Percentiles rank a stretch among this genome's conserved stretches.
Evolutionary conservation across 768 basidiomycete species (phyloP).

Genomic region (Leccinum pellstonianum): DNA sequence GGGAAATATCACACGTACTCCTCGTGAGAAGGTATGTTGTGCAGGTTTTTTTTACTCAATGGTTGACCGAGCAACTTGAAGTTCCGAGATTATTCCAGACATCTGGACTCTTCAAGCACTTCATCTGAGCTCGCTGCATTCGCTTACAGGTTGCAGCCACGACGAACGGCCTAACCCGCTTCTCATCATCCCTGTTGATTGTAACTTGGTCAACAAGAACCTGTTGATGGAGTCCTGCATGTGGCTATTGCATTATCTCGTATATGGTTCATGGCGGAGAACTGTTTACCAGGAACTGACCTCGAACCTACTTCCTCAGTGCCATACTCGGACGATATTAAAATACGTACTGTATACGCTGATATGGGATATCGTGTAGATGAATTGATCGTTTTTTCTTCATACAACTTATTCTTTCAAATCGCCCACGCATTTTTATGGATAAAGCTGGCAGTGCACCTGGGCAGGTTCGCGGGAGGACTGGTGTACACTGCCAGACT

Average conservation of each 20-base stretch:
- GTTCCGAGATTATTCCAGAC: background rate
- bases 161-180: background rate
- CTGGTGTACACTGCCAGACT: too few relatives aligned
- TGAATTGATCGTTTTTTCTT: background rate
- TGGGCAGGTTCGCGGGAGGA: constrained; percentile 22
- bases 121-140: background rate
- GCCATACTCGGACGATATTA: background rate
- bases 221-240: background rate
- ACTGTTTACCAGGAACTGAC: background rate
- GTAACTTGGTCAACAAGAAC: background rate
- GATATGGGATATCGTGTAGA: constrained; percentile 1
- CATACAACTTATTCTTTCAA: background rate
- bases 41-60: background rate
- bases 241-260: background rate
- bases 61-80: background rate
- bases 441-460: background rate
- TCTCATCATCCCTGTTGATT: background rate
- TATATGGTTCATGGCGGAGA: background rate
- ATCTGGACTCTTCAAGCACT: background rate
- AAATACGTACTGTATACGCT: background rate
- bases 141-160: background rate
- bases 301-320: background rate
- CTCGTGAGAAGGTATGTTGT: background rate
- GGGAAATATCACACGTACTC: background rate
- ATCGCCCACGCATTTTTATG: background rate